Evolutionary conservation across 1,284 basidiomycete genomes (phyloP), one percentile per base, ranked within the genome.

Genomic region (Sanguinoderma infundibulare): DNA sequence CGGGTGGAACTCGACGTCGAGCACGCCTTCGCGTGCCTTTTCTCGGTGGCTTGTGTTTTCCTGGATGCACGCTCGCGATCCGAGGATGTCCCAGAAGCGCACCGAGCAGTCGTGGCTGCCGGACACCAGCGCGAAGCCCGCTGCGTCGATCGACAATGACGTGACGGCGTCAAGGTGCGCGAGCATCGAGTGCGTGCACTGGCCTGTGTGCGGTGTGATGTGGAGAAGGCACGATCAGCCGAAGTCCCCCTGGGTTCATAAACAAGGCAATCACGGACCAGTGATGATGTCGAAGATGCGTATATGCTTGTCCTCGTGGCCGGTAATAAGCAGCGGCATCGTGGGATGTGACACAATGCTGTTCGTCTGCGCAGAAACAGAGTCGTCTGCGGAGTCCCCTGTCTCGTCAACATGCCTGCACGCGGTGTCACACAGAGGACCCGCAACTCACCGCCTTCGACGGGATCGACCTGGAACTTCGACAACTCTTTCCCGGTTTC

Each of bases 11-110:
- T 90, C 87, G 17, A 96, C 90, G 67, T 90, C 92, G 63, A 98
- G 82, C 15, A 98, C 94, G 47, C 97, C 98, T 77, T 98, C 96
- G 61, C 88, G 85, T 38, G 87, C 91, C 76, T 95, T 95, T 78
- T 91, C 87, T 53, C 95, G 86, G 77, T 98, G 95, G 54, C 84
- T 87, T 20, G 91, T 90, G 65, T 95, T 87, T 75, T 99, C 98
- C 73, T 98, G 97, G 32, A 96, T 80, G 74, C 95, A 98, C 53
- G 85, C 84, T 53, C 85, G 83, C 55, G 87, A 83, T 60, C 87
- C 90, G n/a, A 94, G 84, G 58, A 98, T 79, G 75, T 98, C 94
- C 98, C 97, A 99, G 78, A 98, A 92, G 24, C 97, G 90, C 47
- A 96, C 82, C 20, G 94, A 96, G 73, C 96, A 96, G 75, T 99